These are phyloP conservation scores for Schizothecium vesticola DNA, from an alignment of 495 filamentous ascomycete species.

Conservation along the genomic window DNA sequence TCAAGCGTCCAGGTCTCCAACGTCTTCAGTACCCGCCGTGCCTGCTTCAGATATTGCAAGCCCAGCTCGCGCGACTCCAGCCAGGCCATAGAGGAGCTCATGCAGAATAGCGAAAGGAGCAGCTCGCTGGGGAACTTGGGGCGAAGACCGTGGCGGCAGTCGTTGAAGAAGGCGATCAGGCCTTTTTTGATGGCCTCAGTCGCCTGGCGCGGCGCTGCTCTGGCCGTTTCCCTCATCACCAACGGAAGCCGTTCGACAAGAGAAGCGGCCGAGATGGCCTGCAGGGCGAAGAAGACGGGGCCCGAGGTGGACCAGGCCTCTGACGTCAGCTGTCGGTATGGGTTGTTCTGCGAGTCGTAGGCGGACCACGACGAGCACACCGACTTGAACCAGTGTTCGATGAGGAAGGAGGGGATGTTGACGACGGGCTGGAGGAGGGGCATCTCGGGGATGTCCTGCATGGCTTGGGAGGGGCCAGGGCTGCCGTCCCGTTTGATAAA, in stretches of 20 bases:
- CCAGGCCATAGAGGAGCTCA: slow-evolving; percentile 36
- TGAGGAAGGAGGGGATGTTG: slow-evolving; percentile 28
- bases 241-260: slow-evolving; percentile 29
- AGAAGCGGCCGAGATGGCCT: slow-evolving; percentile 30
- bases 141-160: not conserved
- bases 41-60: slow-evolving; percentile 25
- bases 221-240: slow-evolving; percentile 29
- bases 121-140: slow-evolving; percentile 26
- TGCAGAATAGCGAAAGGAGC: slow-evolving; percentile 29
- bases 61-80: slow-evolving; percentile 30
- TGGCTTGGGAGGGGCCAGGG: not conserved
- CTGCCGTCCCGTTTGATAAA: slow-evolving; percentile 7
- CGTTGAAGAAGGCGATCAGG: slow-evolving; percentile 19
- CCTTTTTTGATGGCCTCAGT: slow-evolving; percentile 26
- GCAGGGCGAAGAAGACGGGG: slow-evolving; percentile 26
- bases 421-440: slow-evolving; percentile 25
- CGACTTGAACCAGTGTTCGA: slow-evolving; percentile 36
- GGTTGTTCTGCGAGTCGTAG: slow-evolving; percentile 26
- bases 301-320: slow-evolving; percentile 23
- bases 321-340: slow-evolving; percentile 26
- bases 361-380: slow-evolving; percentile 33
- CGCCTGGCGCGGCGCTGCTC: slow-evolving; percentile 20
- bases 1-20: slow-evolving; percentile 18
- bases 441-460: not conserved
- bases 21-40: slow-evolving; percentile 20